Evolutionary conservation across 139 green algal species (phyloP).

Genomic region (Tetraselmis striata): DNA sequence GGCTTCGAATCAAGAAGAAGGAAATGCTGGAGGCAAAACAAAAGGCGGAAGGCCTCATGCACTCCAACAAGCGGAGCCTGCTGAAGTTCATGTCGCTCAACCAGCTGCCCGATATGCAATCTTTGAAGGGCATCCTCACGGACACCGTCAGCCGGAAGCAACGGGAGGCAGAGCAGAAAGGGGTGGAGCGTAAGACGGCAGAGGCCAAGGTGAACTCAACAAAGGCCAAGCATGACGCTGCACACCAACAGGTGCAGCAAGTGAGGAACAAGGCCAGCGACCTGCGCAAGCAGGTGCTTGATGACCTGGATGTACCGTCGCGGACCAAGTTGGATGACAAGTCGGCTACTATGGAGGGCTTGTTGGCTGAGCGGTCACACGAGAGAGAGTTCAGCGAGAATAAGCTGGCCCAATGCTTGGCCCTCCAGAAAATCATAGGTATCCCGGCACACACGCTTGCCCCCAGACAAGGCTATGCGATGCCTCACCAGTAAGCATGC

Average conservation of each 20-base stretch:
- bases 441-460: no score
- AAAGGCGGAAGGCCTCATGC: neutral
- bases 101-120: neutral
- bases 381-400: no score
- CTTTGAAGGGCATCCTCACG: neutral
- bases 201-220: constrained; percentile 1
- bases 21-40: neutral
- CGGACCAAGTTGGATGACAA: no score
- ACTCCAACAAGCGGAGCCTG: constrained; percentile 2
- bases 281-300: neutral
- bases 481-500: no score
- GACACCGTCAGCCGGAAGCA: neutral
- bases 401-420: no score
- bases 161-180: neutral
- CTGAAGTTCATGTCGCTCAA: neutral
- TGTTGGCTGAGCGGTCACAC: no score
- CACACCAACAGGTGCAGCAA: neutral
- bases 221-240: neutral
- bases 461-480: no score
- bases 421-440: no score
- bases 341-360: no score
- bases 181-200: neutral
- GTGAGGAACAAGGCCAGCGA: neutral
- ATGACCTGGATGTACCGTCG: neutral
- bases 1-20: neutral